Conservation (phyloP, 805 yeast species). For the Maudiozyma turicensis region DNA sequence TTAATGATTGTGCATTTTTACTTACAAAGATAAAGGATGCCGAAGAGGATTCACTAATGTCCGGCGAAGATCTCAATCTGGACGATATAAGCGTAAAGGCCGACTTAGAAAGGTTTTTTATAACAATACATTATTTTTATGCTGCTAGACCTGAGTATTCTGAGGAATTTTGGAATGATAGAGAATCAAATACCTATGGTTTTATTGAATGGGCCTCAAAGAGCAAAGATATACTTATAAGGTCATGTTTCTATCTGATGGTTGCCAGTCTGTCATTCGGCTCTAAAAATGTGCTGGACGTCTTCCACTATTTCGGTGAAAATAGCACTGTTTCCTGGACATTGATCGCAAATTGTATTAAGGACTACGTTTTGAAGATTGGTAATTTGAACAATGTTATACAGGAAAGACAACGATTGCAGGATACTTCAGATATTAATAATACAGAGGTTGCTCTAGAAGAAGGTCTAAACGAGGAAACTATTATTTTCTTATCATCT, state of each 20-base stretch:
- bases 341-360: slow-evolving; percentile 43
- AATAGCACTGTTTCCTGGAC: slow-evolving; percentile 43
- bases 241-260: slow-evolving; percentile 73
- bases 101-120: slow-evolving; percentile 79
- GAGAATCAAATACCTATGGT: slow-evolving; percentile 59
- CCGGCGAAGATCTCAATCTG: slow-evolving; percentile 45
- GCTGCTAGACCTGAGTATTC: slow-evolving; percentile 50
- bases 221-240: slow-evolving; percentile 69
- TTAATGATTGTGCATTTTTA: slow-evolving; percentile 55
- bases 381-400: slow-evolving; percentile 23
- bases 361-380: slow-evolving; percentile 42
- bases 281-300: slow-evolving; percentile 42
- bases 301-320: slow-evolving; percentile 39
- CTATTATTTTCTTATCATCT: slow-evolving; percentile 63
- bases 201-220: slow-evolving; percentile 84
- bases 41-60: slow-evolving; percentile 62
- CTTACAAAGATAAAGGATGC: slow-evolving; percentile 59
- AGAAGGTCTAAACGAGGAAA: slow-evolving; percentile 69
- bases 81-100: slow-evolving; percentile 63
- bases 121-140: slow-evolving; percentile 64
- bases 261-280: slow-evolving; percentile 65
- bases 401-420: slow-evolving; percentile 20
- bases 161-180: slow-evolving; percentile 57
- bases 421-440: slow-evolving; percentile 22
- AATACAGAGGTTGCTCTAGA: slow-evolving; percentile 30